phyloP scores from a whole-genome alignment of 2,329 filamentous ascomycete species.

The Phialemonium atrogriseum region DNA sequence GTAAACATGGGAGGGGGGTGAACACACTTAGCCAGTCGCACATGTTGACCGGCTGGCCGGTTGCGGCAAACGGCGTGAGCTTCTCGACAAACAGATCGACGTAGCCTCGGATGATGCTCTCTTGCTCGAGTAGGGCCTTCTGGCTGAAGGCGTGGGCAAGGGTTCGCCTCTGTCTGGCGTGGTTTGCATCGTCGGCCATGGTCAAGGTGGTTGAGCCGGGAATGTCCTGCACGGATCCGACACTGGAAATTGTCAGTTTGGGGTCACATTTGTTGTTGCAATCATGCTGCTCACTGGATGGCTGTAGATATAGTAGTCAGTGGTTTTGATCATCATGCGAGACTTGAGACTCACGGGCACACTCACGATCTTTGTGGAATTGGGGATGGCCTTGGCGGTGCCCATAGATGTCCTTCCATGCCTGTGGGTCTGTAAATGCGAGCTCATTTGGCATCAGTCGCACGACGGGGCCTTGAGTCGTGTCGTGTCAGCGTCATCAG shows the following conservation, averaged over 20 bases:
- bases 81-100: conserved; percentile 19
- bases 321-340: background rate
- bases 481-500: no score
- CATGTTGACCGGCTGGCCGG: conserved; percentile 8
- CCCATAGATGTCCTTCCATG: conserved; percentile 26
- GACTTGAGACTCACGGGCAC: conserved; percentile 18
- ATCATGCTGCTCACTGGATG: conserved; percentile 4
- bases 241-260: conserved; percentile 18
- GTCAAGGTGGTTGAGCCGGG: conserved; percentile 21
- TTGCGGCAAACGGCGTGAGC: conserved; percentile 9
- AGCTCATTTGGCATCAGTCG: conserved; percentile 35
- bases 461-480: conserved; percentile 30
- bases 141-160: conserved; percentile 15
- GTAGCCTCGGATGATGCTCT: conserved; percentile 21
- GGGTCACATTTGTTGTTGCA: background rate
- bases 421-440: conserved; percentile 27
- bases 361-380: conserved; percentile 18
- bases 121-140: conserved; percentile 21
- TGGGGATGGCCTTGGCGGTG: conserved; percentile 18
- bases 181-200: conserved; percentile 17
- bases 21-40: conserved; percentile 9
- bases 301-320: conserved; percentile 1
- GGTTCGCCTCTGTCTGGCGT: conserved; percentile 23
- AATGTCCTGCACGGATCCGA: conserved; percentile 20
- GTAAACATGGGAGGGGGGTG: conserved; percentile 2